Conservation (phyloP, 2,329 filamentous ascomycete genomes). For the Aspergillus proliferans region DNA sequence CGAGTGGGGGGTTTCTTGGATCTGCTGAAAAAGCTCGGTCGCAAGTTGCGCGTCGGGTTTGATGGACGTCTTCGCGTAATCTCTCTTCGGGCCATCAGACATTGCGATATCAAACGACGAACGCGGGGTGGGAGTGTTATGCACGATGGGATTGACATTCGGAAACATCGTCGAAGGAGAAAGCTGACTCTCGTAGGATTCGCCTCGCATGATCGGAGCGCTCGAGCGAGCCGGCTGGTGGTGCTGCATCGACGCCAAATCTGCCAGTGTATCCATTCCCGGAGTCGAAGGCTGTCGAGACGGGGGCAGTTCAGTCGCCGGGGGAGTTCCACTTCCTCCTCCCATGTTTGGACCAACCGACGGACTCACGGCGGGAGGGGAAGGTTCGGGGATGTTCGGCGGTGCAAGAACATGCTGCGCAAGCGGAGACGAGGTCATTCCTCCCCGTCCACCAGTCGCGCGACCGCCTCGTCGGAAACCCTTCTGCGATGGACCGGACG, state of each 20-base stretch:
- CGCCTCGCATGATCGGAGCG: constrained; percentile 31
- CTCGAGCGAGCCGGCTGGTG: constrained; percentile 38
- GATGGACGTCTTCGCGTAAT: constrained; percentile 39
- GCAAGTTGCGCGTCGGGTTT: constrained; percentile 35
- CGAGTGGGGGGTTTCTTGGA: constrained; percentile 41
- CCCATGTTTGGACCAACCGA: constrained; percentile 19
- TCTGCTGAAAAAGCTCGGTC: constrained; percentile 35
- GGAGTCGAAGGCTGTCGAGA: constrained; percentile 39
- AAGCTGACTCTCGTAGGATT: constrained; percentile 38
- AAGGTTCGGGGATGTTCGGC: constrained; percentile 31
- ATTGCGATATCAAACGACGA: constrained; percentile 41
- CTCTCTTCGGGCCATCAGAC: constrained; percentile 37
- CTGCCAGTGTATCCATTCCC: constrained; percentile 46
- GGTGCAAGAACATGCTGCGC: constrained; percentile 38
- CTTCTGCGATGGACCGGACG: constrained; percentile 27
- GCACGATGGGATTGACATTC: constrained; percentile 30
- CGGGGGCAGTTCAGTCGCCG: constrained; percentile 27
- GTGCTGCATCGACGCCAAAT: constrained; percentile 43
- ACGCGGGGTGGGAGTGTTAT: constrained; percentile 35
- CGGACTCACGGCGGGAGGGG: constrained; percentile 32
- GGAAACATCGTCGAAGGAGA: constrained; percentile 39
- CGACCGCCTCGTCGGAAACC: constrained; percentile 31
- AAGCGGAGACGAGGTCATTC: constrained; percentile 37
- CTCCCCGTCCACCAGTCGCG: constrained; percentile 23
- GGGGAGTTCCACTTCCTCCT: constrained; percentile 30